phyloP scores from a whole-genome alignment of 2,329 filamentous ascomycete genomes.

The Colletotrichum sp. region DNA sequence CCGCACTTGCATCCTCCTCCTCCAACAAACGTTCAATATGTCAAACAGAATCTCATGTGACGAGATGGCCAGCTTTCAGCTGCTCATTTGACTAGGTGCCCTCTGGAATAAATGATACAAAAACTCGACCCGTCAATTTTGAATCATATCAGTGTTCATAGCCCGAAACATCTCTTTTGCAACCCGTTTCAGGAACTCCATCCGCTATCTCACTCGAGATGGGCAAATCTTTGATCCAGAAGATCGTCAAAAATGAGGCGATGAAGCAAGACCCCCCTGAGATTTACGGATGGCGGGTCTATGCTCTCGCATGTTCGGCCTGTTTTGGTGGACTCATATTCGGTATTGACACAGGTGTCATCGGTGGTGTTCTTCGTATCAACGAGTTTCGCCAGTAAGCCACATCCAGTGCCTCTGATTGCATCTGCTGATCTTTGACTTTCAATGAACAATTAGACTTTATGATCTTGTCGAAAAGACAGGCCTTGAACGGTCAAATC shows the following conservation, averaged over 20 bases:
- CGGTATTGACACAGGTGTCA: slow-evolving; percentile 30
- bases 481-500: slow-evolving; percentile 8
- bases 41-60: not conserved
- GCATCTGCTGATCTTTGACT: slow-evolving; percentile 19
- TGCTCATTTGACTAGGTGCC: not conserved
- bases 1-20: not conserved
- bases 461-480: slow-evolving; percentile 7
- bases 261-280: slow-evolving; percentile 21
- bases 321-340: slow-evolving; percentile 21
- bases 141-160: not conserved
- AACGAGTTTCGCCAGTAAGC: slow-evolving; percentile 23
- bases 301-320: slow-evolving; percentile 17
- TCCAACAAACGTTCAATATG: not conserved
- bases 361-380: slow-evolving; percentile 30
- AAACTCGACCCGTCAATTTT: not conserved
- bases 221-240: slow-evolving; percentile 8
- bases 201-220: not conserved
- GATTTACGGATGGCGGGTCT: slow-evolving; percentile 20
- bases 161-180: not conserved
- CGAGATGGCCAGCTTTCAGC: not conserved
- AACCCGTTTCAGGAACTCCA: not conserved
- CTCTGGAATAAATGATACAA: not conserved
- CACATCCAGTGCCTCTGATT: not conserved
- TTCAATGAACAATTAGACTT: slow-evolving; percentile 14
- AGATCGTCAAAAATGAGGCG: slow-evolving; percentile 20